Evolutionary conservation across 345 rosid species (phyloP), one percentile per base, ranked within the genome.

Genomic region (Mercurialis annua): DNA sequence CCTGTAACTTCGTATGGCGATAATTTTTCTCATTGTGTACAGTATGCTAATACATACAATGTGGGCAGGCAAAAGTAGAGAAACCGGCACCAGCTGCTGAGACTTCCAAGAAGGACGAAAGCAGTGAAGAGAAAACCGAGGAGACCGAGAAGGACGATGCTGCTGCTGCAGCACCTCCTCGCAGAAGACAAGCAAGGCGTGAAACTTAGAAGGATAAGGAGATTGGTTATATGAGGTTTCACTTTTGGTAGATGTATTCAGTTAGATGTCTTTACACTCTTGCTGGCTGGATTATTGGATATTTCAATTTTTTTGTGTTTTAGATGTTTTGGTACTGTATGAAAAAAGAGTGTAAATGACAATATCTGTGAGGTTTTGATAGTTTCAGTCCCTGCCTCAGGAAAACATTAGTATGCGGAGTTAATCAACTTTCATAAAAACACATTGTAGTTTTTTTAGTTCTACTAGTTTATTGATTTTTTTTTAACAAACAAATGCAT

Each of bases 161-260:
- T 0, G 67, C 71, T 15, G 65, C 64, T 0, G 80, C 83, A 23
- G 80, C 85, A 21, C 81, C 86, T 11, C 86, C 86, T n/a, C 77
- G 83, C 21, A 81, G 87, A 78, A 75, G 81, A 43, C 63, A 48
- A 59, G 30, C 78, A 16, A 83, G 92, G 59, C 96, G 90, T 43
- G 96, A 86, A 1, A 81, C 44, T 73, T 89, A 68, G 78, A 76
- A 30, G 30, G 44, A 24, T 9, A 6, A 5, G 30, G 43, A 30
- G 38, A 60, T 50, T 14, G 31, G 70, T 21, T 30, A 31, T 29
- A 24, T 53, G 42, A 66, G 42, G 59, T 58, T 65, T 46, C 71
- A 68, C 71, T 65, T 73, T 71, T 72, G 73, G 71, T 61, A 74
- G 79, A 73, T 53, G 67, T 61, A n/a, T 69, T 20, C 6, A 16